A percentile compares a stretch with the other conserved stretches of the same genome.
phyloP scores from a whole-genome alignment of 805 yeast species.

The Isabelozyma gotoi region DNA sequence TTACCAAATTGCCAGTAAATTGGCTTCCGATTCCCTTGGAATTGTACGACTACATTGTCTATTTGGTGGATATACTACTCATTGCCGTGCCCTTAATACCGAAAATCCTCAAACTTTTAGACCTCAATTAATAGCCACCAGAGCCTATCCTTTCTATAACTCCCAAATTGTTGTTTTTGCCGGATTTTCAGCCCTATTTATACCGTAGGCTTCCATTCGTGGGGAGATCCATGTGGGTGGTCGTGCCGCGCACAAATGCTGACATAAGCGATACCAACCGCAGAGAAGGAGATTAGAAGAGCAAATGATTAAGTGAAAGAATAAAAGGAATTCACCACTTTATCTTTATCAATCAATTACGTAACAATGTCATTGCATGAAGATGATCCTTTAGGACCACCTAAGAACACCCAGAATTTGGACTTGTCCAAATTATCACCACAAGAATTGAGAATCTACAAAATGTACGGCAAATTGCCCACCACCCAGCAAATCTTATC shows the following conservation, averaged over 20 bases:
- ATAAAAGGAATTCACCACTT: no score
- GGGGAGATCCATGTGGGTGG: neutral
- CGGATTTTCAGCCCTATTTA: no score
- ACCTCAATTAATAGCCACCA: neutral
- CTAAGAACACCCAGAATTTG: conserved; percentile 41
- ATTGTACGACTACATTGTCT: conserved; percentile 24
- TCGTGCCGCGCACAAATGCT: neutral
- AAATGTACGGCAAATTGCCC: conserved; percentile 84
- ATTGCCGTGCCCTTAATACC: conserved; percentile 5
- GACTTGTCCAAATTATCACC: conserved; percentile 64
- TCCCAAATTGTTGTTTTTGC: no score
- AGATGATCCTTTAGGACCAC: conserved; percentile 54
- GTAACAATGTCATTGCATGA: conserved; percentile 33
- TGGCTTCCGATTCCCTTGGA: conserved; percentile 35
- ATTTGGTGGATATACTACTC: conserved; percentile 24
- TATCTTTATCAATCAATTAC: neutral
- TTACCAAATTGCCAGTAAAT: conserved; percentile 23
- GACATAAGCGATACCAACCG: no score
- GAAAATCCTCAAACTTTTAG: neutral
- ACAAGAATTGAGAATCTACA: conserved; percentile 76
- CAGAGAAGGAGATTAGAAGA: no score
- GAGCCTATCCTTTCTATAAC: no score
- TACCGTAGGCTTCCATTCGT: no score
- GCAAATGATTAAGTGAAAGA: no score
- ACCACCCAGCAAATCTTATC: conserved; percentile 73